phyloP scores from a whole-genome alignment of 2,329 filamentous ascomycete genomes.

The Cercospora zeae-maydis region DNA sequence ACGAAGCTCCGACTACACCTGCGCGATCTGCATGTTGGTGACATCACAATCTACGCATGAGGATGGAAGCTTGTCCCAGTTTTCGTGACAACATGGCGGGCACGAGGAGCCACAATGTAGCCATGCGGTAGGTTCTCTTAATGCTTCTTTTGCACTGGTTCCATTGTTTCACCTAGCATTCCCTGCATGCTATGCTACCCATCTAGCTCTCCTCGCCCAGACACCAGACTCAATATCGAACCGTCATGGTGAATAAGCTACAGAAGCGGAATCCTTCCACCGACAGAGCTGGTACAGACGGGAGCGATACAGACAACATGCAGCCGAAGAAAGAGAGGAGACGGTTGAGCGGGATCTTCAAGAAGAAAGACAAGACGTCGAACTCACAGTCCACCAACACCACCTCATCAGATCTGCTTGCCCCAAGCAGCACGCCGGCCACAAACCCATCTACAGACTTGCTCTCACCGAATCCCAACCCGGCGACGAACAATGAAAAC shows the following conservation, averaged over 20 bases:
- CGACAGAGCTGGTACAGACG: slow-evolving; percentile 6
- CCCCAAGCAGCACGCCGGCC: slow-evolving; percentile 1
- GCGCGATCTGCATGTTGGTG: slow-evolving; percentile 7
- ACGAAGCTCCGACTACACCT: slow-evolving; percentile 3
- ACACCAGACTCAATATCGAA: not conserved
- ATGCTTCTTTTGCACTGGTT: not conserved
- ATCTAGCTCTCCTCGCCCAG: not conserved
- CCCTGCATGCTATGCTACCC: slow-evolving; percentile 2
- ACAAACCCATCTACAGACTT: slow-evolving; percentile 9
- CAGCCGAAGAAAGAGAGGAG: slow-evolving; percentile 17
- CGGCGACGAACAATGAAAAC: not conserved
- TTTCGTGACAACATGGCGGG: slow-evolving; percentile 12
- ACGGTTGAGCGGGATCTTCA: slow-evolving; percentile 25
- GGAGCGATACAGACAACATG: slow-evolving; percentile 15
- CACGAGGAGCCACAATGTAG: slow-evolving; percentile 4
- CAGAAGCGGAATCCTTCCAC: slow-evolving; percentile 10
- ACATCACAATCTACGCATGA: slow-evolving; percentile 9
- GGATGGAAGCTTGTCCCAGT: slow-evolving; percentile 13
- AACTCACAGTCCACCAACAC: slow-evolving; percentile 4
- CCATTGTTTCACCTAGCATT: slow-evolving; percentile 1
- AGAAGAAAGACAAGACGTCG: slow-evolving; percentile 22
- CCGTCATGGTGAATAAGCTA: slow-evolving; percentile 10
- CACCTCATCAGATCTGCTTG: slow-evolving; percentile 6
- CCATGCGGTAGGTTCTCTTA: not conserved
- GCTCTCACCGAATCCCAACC: slow-evolving; percentile 9